These are phyloP conservation scores for Debaryomycetaceae sp. DNA, from an alignment of 1,139 yeast genomes.

Conservation along the genomic window DNA sequence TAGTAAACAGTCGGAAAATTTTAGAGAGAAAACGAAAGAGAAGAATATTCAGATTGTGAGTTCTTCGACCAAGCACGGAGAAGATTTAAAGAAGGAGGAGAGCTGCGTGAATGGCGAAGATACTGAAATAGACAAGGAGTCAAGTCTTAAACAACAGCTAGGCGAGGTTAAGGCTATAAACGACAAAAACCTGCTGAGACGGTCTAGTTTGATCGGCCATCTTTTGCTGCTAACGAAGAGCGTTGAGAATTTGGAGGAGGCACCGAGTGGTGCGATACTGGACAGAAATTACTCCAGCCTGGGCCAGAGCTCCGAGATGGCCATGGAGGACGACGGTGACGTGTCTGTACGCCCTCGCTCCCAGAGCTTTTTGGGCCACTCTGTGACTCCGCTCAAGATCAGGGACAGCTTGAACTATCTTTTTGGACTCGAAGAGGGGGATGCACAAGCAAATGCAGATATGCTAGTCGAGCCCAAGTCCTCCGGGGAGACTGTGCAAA, in stretches of 20 bases:
- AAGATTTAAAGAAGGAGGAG: not conserved
- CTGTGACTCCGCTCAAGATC: constrained; percentile 17
- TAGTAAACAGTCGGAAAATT: not conserved
- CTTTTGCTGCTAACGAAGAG: not conserved
- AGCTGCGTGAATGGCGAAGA: not conserved
- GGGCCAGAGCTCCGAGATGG: not conserved
- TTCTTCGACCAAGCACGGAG: not conserved
- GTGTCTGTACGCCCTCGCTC: not conserved
- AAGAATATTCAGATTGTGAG: not conserved
- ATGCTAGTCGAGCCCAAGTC: not conserved
- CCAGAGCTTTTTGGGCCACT: constrained; percentile 6
- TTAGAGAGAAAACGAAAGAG: not conserved
- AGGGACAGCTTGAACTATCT: constrained; percentile 16
- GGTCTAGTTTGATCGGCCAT: constrained; percentile 1
- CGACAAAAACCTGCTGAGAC: not conserved
- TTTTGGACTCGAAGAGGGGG: constrained; percentile 7
- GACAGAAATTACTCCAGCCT: not conserved
- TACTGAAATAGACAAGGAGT: not conserved
- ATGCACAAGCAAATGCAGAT: not conserved
- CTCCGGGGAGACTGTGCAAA: not conserved
- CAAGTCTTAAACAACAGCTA: not conserved
- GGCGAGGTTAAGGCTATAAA: not conserved
- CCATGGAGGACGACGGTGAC: not conserved
- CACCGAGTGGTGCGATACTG: not conserved
- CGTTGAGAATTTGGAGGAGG: not conserved